Evolutionary conservation across 2,329 filamentous ascomycete species (phyloP).

Genomic region (Phaeosphaeria sp.): DNA sequence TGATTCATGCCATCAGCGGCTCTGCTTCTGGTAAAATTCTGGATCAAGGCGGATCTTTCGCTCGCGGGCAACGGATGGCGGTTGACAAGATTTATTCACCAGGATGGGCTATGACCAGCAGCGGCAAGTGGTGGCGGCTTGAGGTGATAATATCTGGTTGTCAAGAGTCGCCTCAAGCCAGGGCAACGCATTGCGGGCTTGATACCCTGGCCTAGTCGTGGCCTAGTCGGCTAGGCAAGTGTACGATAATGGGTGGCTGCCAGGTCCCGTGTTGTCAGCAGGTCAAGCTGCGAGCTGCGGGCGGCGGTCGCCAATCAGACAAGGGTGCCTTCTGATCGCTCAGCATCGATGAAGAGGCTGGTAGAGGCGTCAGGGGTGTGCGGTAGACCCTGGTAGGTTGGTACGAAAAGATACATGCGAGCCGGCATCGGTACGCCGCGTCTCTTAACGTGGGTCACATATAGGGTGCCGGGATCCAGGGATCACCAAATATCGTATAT

Average conservation of each 20-base stretch:
- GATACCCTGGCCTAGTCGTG: too few species aligned
- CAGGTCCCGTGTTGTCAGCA: slow-evolving; percentile 36
- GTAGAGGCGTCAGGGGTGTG: slow-evolving; percentile 8
- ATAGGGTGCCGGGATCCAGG: slow-evolving; percentile 40
- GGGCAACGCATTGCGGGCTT: slow-evolving; percentile 21
- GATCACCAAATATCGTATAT: slow-evolving; percentile 48
- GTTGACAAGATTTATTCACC: slow-evolving; percentile 23
- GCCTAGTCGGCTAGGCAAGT: slow-evolving; percentile 24
- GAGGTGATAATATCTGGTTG: slow-evolving; percentile 21
- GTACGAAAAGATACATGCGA: slow-evolving; percentile 42
- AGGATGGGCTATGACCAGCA: slow-evolving; percentile 42
- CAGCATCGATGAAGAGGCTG: slow-evolving; percentile 29
- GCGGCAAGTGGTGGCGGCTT: slow-evolving; percentile 26
- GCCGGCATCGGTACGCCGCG: slow-evolving; percentile 41
- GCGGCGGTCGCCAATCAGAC: slow-evolving; percentile 38
- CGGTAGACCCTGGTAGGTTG: slow-evolving; percentile 27
- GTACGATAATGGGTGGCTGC: slow-evolving; percentile 24
- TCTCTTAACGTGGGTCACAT: slow-evolving; percentile 29
- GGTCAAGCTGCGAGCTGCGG: slow-evolving; percentile 30
- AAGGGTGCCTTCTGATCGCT: slow-evolving; percentile 32
- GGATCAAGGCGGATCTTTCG: slow-evolving; percentile 38
- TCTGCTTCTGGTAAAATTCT: slow-evolving; percentile 32
- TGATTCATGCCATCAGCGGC: slow-evolving; percentile 33
- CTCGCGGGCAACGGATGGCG: slow-evolving; percentile 31
- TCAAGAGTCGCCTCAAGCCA: slow-evolving; percentile 22